phyloP scores from a whole-genome alignment of 352 stramenopile species.

The Globisporangium apiculatum region DNA sequence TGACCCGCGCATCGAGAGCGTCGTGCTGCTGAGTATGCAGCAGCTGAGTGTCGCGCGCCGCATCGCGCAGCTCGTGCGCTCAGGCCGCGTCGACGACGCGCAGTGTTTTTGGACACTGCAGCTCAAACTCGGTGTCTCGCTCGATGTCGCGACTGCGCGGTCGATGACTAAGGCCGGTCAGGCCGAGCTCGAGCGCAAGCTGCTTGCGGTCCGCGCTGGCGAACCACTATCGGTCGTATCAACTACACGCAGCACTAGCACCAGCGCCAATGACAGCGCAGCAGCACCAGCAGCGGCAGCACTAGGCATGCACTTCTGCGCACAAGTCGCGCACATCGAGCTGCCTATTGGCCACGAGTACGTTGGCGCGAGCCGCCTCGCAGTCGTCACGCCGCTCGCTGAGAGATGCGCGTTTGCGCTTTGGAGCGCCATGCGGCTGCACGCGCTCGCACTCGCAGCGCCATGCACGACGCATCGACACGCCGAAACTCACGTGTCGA shows the following conservation, averaged over 20 bases:
- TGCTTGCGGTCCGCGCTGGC: conserved; percentile 3
- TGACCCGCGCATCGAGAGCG: conserved; percentile 16
- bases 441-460: conserved; percentile 21
- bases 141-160: neutral
- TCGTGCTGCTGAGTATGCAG: conserved; percentile 21
- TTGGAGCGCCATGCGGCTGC: conserved; percentile 26
- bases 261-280: neutral
- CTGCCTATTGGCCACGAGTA: conserved; percentile 46
- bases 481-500: neutral
- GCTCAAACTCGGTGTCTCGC: conserved; percentile 18
- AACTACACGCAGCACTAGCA: neutral
- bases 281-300: neutral
- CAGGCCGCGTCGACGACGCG: conserved; percentile 16
- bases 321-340: conserved; percentile 30
- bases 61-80: conserved; percentile 12
- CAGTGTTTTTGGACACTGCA: conserved; percentile 38
- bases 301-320: conserved; percentile 12
- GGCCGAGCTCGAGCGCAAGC: conserved; percentile 2
- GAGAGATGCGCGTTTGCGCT: conserved; percentile 44
- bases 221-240: no score
- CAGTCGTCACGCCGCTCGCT: conserved; percentile 37
- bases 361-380: conserved; percentile 23
- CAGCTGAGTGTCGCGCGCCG: conserved; percentile 15
- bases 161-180: conserved; percentile 3
- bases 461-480: conserved; percentile 11